These are phyloP conservation scores for Singerocomus rubriflavus DNA, from an alignment of 1,284 basidiomycete species.

Conservation along the genomic window DNA sequence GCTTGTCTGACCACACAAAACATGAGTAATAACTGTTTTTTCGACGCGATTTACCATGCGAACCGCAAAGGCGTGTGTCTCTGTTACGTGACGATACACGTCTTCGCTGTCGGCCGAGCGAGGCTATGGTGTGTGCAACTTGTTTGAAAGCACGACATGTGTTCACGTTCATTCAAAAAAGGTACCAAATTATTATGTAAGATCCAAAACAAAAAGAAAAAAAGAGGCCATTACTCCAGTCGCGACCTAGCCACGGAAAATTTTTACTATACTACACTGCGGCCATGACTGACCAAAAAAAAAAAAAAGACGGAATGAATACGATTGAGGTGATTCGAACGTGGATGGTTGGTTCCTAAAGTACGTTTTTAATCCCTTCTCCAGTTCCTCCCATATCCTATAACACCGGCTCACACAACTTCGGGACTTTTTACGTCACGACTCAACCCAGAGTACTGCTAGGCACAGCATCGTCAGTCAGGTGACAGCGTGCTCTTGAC, in stretches of 20 bases:
- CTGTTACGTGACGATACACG: too few relatives aligned
- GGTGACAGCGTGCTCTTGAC: constrained; percentile 17
- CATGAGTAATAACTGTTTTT: too few relatives aligned
- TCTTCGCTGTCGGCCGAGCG: too few relatives aligned
- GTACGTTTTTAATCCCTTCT: not conserved
- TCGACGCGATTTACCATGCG: too few relatives aligned
- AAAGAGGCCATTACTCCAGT: constrained; percentile 9
- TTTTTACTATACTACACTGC: constrained; percentile 17
- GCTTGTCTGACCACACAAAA: too few relatives aligned
- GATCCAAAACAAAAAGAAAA: too few relatives aligned
- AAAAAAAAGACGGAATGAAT: not conserved
- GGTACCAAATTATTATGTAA: not conserved
- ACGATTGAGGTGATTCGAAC: constrained; percentile 1
- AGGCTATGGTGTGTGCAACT: too few relatives aligned
- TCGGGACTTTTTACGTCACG: constrained; percentile 21
- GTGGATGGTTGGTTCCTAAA: too few relatives aligned
- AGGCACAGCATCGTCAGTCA: not conserved
- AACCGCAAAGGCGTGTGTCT: too few relatives aligned
- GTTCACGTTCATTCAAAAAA: not conserved
- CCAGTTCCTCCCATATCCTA: not conserved
- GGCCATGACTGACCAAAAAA: constrained; percentile 8
- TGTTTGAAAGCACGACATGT: too few relatives aligned
- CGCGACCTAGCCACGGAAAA: constrained; percentile 15
- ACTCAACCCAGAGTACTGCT: constrained; percentile 21
- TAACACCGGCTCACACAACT: constrained; percentile 13